These are phyloP conservation scores for Phyllosticta ampelicida DNA, from an alignment of 2,329 filamentous ascomycete species.

Conservation along the genomic window DNA sequence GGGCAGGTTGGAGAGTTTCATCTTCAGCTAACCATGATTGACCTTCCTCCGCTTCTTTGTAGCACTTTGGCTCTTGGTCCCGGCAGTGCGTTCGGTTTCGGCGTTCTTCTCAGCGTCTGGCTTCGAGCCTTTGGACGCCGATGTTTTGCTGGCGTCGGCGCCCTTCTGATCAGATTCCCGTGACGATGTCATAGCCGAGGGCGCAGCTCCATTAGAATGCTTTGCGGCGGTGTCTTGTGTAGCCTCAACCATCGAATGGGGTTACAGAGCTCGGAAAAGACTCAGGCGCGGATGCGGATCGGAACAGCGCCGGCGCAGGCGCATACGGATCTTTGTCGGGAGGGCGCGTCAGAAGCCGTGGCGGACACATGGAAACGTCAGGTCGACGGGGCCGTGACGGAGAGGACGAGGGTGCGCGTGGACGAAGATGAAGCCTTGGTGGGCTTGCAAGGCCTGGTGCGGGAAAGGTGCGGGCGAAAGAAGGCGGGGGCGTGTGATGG, in stretches of 20 bases:
- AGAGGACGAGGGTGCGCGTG: background rate
- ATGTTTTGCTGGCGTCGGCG: slow-evolving; percentile 13
- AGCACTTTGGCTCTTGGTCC: slow-evolving; percentile 15
- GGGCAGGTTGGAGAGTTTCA: slow-evolving; percentile 18
- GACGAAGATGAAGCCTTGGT: background rate
- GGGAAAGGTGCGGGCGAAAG: background rate
- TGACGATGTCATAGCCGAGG: slow-evolving; percentile 23
- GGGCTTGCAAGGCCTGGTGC: background rate
- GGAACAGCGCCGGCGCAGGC: slow-evolving; percentile 10
- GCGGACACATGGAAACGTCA: slow-evolving; percentile 5
- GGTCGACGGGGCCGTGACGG: background rate
- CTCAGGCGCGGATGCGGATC: slow-evolving; percentile 14
- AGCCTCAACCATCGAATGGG: slow-evolving; percentile 29
- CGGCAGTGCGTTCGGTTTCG: background rate
- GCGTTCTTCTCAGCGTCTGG: slow-evolving; percentile 1
- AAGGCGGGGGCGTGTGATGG: background rate
- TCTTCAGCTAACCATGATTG: slow-evolving; percentile 36
- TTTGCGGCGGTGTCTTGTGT: slow-evolving; percentile 19
- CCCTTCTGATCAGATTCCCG: slow-evolving; percentile 21
- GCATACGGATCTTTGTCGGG: slow-evolving; percentile 10
- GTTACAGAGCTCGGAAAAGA: slow-evolving; percentile 12
- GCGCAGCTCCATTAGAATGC: slow-evolving; percentile 24
- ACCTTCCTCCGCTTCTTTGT: slow-evolving; percentile 43
- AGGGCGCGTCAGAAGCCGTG: slow-evolving; percentile 8
- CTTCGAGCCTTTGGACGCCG: slow-evolving; percentile 18